Conservation (phyloP, 2,329 filamentous ascomycete species). For the Venturia nashicola region DNA sequence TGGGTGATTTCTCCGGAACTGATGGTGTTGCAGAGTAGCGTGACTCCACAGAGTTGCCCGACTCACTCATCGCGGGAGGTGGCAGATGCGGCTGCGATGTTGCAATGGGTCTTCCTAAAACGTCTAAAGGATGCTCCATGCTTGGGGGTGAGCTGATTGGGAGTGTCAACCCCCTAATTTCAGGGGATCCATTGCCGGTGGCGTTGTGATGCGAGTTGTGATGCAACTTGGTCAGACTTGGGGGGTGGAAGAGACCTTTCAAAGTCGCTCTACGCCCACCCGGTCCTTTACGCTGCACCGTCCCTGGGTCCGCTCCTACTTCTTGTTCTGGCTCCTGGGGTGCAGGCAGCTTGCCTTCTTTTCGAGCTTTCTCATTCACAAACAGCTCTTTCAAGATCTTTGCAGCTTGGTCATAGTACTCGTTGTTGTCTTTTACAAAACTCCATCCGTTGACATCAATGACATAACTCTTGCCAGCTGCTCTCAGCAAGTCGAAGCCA, state of each 20-base stretch:
- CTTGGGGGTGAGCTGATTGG: slow-evolving; percentile 32
- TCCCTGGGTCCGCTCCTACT: slow-evolving; percentile 7
- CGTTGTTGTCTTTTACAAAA: slow-evolving; percentile 98
- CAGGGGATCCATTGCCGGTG: slow-evolving; percentile 32
- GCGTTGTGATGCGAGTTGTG: slow-evolving; percentile 24
- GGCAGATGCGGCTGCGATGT: slow-evolving; percentile 20
- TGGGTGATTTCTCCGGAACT: slow-evolving; percentile 12
- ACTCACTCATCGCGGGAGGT: slow-evolving; percentile 1
- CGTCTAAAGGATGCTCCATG: slow-evolving; percentile 22
- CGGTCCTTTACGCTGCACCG: slow-evolving; percentile 26
- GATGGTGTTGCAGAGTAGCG: slow-evolving; percentile 12
- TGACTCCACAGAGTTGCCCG: slow-evolving; percentile 1
- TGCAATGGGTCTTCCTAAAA: slow-evolving; percentile 8
- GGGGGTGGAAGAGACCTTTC: slow-evolving; percentile 50
- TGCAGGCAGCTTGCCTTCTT: slow-evolving; percentile 29
- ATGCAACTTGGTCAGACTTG: slow-evolving; percentile 48
- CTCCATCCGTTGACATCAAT: slow-evolving; percentile 99
- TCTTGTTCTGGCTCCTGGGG: slow-evolving; percentile 18
- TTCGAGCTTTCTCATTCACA: slow-evolving; percentile 60
- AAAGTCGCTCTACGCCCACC: slow-evolving; percentile 26
- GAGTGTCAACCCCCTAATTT: slow-evolving; percentile 27
- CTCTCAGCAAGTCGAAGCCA: slow-evolving; percentile 85
- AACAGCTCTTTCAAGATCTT: slow-evolving; percentile 82
- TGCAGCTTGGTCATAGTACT: slow-evolving; percentile 89
- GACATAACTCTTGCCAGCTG: slow-evolving; percentile 82